Base-by-base conservation (phyloP, 2,329 filamentous ascomycete genomes). In the Trichoderma oligosporum region DNA sequence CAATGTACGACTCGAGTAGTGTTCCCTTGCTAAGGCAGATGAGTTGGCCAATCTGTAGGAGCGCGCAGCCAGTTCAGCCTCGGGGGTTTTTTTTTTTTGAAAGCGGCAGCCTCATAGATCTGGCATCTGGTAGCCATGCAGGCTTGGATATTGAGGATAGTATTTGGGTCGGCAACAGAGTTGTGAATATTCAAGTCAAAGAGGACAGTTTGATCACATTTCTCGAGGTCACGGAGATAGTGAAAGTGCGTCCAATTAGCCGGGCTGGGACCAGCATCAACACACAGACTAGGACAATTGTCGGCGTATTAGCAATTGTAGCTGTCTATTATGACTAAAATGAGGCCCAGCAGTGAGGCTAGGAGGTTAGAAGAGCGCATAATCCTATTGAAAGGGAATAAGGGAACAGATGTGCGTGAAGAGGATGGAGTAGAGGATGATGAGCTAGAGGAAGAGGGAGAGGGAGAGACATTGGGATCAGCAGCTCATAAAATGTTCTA, bases 11-110 rank as follows among this genome's bases (percentile, higher is more conserved):
- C 3, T 44, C 14, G n/a, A 8, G 24, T 24, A 29, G 41, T 44
- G 24, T 24, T 24, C 3, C 22, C 41, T n/a, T 29, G 41, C 2
- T 42, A 9, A 46, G 25, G 38, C 68, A 73, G 6, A 72, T 65
- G 9, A 51, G 12, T 56, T 29, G 38, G 53, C 59, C 2, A 22
- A 53, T 1, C 20, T 60, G 29, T 11, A 68, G 59, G 8, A 47
- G 4, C 2, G 44, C 29, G 22, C 68, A 71, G 14, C 64, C 67
- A 0, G 48, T 38, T 67, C 66, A 73, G 7, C 62, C 67, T 70
- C 68, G 72, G 0, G 68, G n/a, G n/a, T n/a, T n/a, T 70, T 2
- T 68, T 60, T 31, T 65, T 66, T 57, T 69, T 70, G 36, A 56
- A 60, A 25, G 59, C 14, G n/a, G n/a, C n/a, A n/a, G n/a, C n/a